phyloP scores from a whole-genome alignment of 2,329 filamentous ascomycete genomes.

The Ophiocordyceps camponoti-rufipedis region DNA sequence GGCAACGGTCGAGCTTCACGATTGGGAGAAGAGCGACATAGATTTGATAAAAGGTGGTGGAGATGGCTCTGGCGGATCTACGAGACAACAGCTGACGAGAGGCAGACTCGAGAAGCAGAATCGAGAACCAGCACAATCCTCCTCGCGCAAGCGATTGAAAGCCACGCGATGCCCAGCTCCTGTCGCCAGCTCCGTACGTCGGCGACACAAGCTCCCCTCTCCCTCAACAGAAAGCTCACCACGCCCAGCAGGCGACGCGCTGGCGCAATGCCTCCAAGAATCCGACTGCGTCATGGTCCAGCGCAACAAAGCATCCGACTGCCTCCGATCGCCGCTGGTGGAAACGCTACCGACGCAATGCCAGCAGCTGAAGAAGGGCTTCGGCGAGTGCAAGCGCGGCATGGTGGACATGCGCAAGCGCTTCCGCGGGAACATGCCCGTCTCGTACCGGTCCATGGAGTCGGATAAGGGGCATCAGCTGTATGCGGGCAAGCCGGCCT shows the following conservation, averaged over 20 bases:
- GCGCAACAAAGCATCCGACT: slow-evolving; percentile 72
- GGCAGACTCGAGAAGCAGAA: neutral
- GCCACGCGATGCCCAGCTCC: slow-evolving; percentile 63
- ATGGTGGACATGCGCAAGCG: slow-evolving; percentile 98
- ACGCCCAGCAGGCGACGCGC: slow-evolving; percentile 35
- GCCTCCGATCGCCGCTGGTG: slow-evolving; percentile 64
- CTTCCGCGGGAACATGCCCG: slow-evolving; percentile 84
- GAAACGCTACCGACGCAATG: slow-evolving; percentile 74
- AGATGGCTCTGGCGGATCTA: no score
- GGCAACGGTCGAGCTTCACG: no score
- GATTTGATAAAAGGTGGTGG: no score
- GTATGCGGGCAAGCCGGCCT: slow-evolving; percentile 62
- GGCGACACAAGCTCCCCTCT: neutral
- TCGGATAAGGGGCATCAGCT: slow-evolving; percentile 46
- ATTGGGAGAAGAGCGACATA: no score
- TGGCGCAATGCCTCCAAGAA: slow-evolving; percentile 88
- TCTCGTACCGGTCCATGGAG: slow-evolving; percentile 43
- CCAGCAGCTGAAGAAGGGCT: slow-evolving; percentile 82
- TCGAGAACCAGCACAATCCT: neutral
- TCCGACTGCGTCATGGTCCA: slow-evolving; percentile 93
- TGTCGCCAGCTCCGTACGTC: slow-evolving; percentile 88
- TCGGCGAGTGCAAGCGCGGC: slow-evolving; percentile 87
- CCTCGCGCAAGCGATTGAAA: no score
- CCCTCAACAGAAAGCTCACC: neutral
- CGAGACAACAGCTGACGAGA: no score